Percentiles rank a stretch among this genome's conserved stretches.
phyloP scores from a whole-genome alignment of 192 early-diverging fungal species.

The Backusella westeae region DNA sequence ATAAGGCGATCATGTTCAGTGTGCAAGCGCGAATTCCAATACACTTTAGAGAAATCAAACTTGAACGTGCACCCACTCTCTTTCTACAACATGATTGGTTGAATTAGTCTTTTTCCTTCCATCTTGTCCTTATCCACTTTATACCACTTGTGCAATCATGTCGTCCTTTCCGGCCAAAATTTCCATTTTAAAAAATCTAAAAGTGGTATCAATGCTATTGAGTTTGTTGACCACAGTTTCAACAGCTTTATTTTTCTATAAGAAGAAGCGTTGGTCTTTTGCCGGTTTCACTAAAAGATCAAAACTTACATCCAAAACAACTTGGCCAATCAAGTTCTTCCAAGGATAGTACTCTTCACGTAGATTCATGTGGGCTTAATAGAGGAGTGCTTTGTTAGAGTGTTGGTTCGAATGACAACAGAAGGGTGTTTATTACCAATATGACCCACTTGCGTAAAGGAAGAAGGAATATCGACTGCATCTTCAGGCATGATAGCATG shows the following conservation, averaged over 20 bases:
- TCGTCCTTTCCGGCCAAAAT: conserved; percentile 86
- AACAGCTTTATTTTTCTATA: conserved; percentile 82
- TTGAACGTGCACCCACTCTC: conserved; percentile 89
- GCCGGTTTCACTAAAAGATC: not conserved
- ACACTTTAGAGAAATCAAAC: conserved; percentile 96
- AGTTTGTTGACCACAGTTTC: conserved; percentile 96
- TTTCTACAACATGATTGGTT: conserved; percentile 44
- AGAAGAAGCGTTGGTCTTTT: not conserved
- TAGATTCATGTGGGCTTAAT: conserved; percentile 91
- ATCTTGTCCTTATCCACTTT: not conserved
- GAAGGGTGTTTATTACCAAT: conserved; percentile 60
- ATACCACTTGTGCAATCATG: conserved; percentile 84
- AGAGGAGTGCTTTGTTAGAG: not conserved
- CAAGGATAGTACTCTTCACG: conserved; percentile 90
- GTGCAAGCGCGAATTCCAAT: conserved; percentile 98
- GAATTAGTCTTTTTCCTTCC: not conserved
- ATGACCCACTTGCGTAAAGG: conserved; percentile 87
- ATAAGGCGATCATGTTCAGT: conserved; percentile 91
- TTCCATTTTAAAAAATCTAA: conserved; percentile 97
- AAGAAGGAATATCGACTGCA: conserved; percentile 36
- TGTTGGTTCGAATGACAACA: not conserved
- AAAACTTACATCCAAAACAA: conserved; percentile 81
- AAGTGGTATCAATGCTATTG: conserved; percentile 92
- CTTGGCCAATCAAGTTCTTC: conserved; percentile 89
- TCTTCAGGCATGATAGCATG: conserved; percentile 12